phyloP scores from a whole-genome alignment of 805 yeast species.

The Lipomyces orientalis region DNA sequence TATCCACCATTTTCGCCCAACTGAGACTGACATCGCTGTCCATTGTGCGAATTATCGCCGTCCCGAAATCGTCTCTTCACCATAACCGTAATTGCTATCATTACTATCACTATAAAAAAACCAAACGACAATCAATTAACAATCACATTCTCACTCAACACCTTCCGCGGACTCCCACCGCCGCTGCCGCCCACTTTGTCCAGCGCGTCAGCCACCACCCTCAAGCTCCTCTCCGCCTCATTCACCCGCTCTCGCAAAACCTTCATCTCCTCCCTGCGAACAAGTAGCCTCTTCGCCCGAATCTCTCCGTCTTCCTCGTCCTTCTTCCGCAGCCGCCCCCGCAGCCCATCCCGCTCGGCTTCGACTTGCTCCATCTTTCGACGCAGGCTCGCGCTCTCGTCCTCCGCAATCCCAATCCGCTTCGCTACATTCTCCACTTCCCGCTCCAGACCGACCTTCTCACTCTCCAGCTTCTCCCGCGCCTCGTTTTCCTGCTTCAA shows the following conservation, averaged over 20 bases:
- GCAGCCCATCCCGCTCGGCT: constrained; percentile 39
- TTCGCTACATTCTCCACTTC: constrained; percentile 46
- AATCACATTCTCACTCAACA: not conserved
- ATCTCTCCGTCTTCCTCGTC: constrained; percentile 30
- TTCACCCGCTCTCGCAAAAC: constrained; percentile 41
- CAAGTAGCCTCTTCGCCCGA: not conserved
- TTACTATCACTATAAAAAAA: not conserved
- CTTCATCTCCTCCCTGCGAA: constrained; percentile 35
- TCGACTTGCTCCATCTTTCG: constrained; percentile 41
- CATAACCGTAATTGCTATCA: not conserved
- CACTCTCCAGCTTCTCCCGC: constrained; percentile 21
- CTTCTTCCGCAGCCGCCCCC: constrained; percentile 39
- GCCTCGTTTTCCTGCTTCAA: constrained; percentile 13
- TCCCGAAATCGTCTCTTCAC: no score
- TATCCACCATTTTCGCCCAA: no score
- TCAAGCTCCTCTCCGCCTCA: constrained; percentile 14
- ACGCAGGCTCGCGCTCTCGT: constrained; percentile 40
- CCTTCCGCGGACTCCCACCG: constrained; percentile 2
- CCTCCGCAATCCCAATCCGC: constrained; percentile 40
- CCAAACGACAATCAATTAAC: not conserved
- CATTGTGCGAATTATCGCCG: no score
- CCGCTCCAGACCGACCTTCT: constrained; percentile 41
- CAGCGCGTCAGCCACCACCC: not conserved
- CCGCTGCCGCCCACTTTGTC: not conserved
- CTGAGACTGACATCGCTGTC: no score